Evolutionary conservation across 495 filamentous ascomycete species (phyloP).

Genomic region (Articulospora tetracladia): DNA sequence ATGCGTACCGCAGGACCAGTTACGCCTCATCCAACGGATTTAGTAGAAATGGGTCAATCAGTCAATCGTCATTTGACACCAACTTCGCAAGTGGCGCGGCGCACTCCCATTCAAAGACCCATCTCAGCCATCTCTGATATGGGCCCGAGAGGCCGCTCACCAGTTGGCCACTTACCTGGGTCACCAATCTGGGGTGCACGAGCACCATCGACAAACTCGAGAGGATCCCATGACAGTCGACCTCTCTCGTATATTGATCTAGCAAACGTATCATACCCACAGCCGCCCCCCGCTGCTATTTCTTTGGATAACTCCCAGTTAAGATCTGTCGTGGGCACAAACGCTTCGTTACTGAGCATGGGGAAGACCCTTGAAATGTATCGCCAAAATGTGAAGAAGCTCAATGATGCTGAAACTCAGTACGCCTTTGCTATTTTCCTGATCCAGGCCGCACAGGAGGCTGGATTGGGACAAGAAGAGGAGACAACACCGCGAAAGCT

Average conservation of each 20-base stretch:
- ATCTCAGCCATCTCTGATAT: slow-evolving; percentile 71
- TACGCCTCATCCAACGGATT: slow-evolving; percentile 30
- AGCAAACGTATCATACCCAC: slow-evolving; percentile 82
- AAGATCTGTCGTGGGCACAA: slow-evolving; percentile 72
- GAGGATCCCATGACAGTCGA: slow-evolving; percentile 70
- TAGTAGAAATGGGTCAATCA: slow-evolving; percentile 32
- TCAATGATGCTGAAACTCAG: slow-evolving; percentile 78
- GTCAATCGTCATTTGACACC: slow-evolving; percentile 58
- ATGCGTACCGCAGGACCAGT: not conserved
- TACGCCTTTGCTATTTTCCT: slow-evolving; percentile 96
- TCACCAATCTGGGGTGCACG: slow-evolving; percentile 47
- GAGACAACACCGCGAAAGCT: slow-evolving; percentile 33
- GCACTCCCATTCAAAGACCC: slow-evolving; percentile 58
- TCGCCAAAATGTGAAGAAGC: slow-evolving; percentile 92
- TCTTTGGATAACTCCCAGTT: slow-evolving; percentile 75
- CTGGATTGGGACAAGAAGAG: slow-evolving; percentile 38
- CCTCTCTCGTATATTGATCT: slow-evolving; percentile 83
- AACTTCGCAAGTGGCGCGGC: slow-evolving; percentile 40
- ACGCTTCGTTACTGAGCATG: slow-evolving; percentile 83
- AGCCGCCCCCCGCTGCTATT: slow-evolving; percentile 66
- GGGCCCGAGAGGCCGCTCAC: slow-evolving; percentile 56
- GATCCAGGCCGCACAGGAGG: slow-evolving; percentile 77
- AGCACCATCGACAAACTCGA: slow-evolving; percentile 57
- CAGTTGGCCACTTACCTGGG: slow-evolving; percentile 37
- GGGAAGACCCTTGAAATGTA: slow-evolving; percentile 97